Evolutionary conservation across 2,329 filamentous ascomycete species (phyloP).

Genomic region (Diaporthe velutina): DNA sequence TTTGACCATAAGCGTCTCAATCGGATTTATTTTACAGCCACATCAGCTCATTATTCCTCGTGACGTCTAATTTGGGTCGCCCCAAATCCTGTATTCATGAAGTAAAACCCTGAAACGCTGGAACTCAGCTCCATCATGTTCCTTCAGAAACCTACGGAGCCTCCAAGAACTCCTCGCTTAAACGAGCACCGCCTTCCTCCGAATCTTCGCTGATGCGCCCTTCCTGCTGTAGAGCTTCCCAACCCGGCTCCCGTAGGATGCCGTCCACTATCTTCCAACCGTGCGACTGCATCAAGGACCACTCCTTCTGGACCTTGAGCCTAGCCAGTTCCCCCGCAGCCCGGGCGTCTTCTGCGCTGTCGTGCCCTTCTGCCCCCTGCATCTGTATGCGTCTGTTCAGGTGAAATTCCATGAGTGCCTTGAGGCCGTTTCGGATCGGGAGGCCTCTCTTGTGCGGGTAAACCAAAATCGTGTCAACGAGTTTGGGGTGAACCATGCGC

Average conservation of each 20-base stretch:
- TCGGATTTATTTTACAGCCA: not conserved
- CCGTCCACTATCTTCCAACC: slow-evolving; percentile 76
- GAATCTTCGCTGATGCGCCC: slow-evolving; percentile 34
- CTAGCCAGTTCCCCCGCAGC: slow-evolving; percentile 90
- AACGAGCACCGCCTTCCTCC: slow-evolving; percentile 39
- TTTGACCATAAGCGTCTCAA: not conserved
- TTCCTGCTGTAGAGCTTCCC: slow-evolving; percentile 22
- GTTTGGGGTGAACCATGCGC: slow-evolving; percentile 84
- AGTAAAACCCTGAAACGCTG: slow-evolving; percentile 11
- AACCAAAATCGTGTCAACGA: slow-evolving; percentile 88
- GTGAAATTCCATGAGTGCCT: slow-evolving; percentile 76
- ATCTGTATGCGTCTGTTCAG: slow-evolving; percentile 85
- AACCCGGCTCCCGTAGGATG: slow-evolving; percentile 40
- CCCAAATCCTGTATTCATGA: slow-evolving; percentile 7
- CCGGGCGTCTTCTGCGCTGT: slow-evolving; percentile 91
- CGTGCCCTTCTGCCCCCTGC: slow-evolving; percentile 78
- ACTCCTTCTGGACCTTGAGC: slow-evolving; percentile 76
- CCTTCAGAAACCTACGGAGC: slow-evolving; percentile 26
- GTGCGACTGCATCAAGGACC: slow-evolving; percentile 73
- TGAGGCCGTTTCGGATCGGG: slow-evolving; percentile 83
- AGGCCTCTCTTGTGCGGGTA: slow-evolving; percentile 84
- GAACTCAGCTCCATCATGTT: not conserved
- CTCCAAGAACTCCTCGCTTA: slow-evolving; percentile 57
- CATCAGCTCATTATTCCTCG: too few species aligned
- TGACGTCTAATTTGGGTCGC: not conserved